phyloP scores from a whole-genome alignment of 176 grass and related monocot genomes.

The Carex myosuroides region DNA sequence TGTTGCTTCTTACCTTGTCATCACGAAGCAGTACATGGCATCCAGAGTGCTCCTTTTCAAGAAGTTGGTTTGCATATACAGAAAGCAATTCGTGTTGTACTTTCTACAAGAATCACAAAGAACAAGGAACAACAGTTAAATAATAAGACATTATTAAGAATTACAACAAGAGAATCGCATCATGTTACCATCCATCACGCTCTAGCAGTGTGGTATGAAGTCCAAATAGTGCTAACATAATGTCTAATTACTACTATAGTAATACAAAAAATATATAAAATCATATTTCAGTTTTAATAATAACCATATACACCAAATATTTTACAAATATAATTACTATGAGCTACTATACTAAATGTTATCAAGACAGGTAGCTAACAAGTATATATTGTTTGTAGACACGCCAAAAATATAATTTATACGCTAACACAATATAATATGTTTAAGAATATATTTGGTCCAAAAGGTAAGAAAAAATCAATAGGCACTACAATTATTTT shows the following conservation, averaged over 20 bases:
- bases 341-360: neutral
- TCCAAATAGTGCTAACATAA: neutral
- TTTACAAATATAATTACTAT: neutral
- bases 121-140: neutral
- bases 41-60: conserved; percentile 94
- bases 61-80: conserved; percentile 69
- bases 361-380: neutral
- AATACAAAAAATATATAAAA: neutral
- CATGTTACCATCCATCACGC: neutral
- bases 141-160: conserved; percentile 6
- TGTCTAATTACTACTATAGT: neutral
- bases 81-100: conserved; percentile 89
- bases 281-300: neutral
- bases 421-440: neutral
- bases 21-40: conserved; percentile 82
- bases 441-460: neutral
- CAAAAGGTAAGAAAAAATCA: neutral
- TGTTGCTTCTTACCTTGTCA: conserved; percentile 62
- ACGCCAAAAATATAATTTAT: neutral
- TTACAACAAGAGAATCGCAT: neutral
- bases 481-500: neutral
- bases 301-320: neutral
- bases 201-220: neutral
- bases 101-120: conserved; percentile 46
- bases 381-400: neutral